Conservation (phyloP, 805 yeast species). For the Candida easanensis region DNA sequence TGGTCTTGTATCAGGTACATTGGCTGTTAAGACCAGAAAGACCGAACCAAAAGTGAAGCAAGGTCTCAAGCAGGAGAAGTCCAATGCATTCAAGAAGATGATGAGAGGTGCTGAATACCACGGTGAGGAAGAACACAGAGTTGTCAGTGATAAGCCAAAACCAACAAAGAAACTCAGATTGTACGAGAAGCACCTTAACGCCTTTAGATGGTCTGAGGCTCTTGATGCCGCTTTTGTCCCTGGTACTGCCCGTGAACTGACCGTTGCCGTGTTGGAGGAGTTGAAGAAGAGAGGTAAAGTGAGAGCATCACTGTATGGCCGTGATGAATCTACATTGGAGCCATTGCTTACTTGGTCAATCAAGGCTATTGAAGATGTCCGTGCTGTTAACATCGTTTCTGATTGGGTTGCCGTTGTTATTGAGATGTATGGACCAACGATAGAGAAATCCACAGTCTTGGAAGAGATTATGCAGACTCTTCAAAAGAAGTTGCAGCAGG, state of each 20-base stretch:
- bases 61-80: slow-evolving; percentile 39
- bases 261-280: slow-evolving; percentile 81
- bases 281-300: slow-evolving; percentile 87
- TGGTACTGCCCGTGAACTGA: slow-evolving; percentile 77
- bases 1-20: slow-evolving; percentile 85
- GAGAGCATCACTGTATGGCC: slow-evolving; percentile 69
- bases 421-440: slow-evolving; percentile 68
- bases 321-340: slow-evolving; percentile 84
- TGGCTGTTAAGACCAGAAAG: slow-evolving; percentile 82
- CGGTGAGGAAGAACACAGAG: slow-evolving; percentile 82
- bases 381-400: slow-evolving; percentile 57
- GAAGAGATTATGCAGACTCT: slow-evolving; percentile 68
- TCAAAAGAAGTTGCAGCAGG: slow-evolving; percentile 58
- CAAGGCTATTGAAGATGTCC: slow-evolving; percentile 72
- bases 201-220: slow-evolving; percentile 92
- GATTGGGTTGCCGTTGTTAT: slow-evolving; percentile 75
- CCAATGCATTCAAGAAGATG: slow-evolving; percentile 73
- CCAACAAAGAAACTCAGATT: slow-evolving; percentile 65
- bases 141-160: slow-evolving; percentile 56
- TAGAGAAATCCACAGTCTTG: slow-evolving; percentile 73
- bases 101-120: slow-evolving; percentile 87
- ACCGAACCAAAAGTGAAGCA: slow-evolving; percentile 13
- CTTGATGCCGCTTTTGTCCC: slow-evolving; percentile 79
- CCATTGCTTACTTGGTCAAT: slow-evolving; percentile 85
- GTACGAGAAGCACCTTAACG: slow-evolving; percentile 80